Base-by-base conservation (phyloP, 768 basidiomycete genomes). In the Cystoderma amianthinum region DNA sequence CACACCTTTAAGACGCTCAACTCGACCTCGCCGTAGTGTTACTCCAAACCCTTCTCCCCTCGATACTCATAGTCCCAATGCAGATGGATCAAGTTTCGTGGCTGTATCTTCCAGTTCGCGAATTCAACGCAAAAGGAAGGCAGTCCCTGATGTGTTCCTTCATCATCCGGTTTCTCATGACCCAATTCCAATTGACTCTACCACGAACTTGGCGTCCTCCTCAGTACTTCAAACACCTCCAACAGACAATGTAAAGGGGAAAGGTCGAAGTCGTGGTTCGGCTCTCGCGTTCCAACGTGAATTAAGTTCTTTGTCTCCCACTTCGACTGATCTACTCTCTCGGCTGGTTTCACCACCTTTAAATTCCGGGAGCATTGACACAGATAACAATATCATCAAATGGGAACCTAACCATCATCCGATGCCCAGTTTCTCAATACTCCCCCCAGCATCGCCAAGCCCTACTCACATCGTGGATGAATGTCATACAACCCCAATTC, bases 231-330 rank as follows among this genome's bases (percentile, higher is more conserved):
- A n/a, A n/a, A n/a, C n/a, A n/a, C n/a, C n/a, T 36, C 15, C 16
- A 13, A 23, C 12, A 11, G 21, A 38, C 10, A 12, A 21, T 21
- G 6, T 23, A 21, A 18, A 24, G 43, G 12, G 46, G 34, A 48
- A 55, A 44, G 42, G 45, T 44, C 44, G 58, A 13, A 47, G 51
- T 49, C 46, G 54, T 13, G 47, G 46, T 39, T 32, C 35, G 18
- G 44, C 48, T 37, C 36, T 44, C 17, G 47, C 53, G 33, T 59
- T 50, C 19, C 55, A 59, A 34, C 64, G 72, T 43, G 71, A 72
- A 54, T 56, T 79, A 19, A 67, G 71, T 12, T 78, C 78, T 15
- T 56, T 82, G 28, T 82, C 82, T n/a, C 80, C 82, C 2, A 63
- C 67, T 11, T 82, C 84, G 32, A 60, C 56, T 0, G 53, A 57